A percentile compares a stretch with the other conserved stretches of the same genome.
phyloP scores from a whole-genome alignment of 768 basidiomycete genomes.

The Boletales sp. region DNA sequence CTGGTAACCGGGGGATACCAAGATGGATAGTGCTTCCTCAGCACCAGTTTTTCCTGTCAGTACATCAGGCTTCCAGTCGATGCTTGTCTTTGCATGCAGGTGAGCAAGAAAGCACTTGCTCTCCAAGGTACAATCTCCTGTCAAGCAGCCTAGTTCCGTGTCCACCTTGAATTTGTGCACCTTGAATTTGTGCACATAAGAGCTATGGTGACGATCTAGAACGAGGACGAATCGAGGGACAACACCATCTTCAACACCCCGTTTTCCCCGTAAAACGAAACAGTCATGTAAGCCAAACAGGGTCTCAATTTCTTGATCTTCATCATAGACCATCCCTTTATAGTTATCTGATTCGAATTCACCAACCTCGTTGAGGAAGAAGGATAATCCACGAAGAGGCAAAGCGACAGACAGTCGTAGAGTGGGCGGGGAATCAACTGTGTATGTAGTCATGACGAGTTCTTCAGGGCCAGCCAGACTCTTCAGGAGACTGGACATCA shows the following conservation, averaged over 20 bases:
- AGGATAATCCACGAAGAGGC: not conserved
- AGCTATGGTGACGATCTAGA: too few species aligned
- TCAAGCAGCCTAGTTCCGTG: not conserved
- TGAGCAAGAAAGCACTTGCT: not conserved
- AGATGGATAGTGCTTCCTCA: not conserved
- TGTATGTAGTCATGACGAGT: slow-evolving; percentile 10
- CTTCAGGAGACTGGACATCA: slow-evolving; percentile 12
- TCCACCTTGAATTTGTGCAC: not conserved
- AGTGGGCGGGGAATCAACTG: not conserved
- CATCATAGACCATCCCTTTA: not conserved
- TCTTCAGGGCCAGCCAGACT: slow-evolving; percentile 1
- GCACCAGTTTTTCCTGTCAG: not conserved
- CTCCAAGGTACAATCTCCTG: too few species aligned
- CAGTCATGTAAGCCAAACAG: not conserved
- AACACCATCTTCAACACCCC: not conserved
- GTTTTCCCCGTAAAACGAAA: not conserved
- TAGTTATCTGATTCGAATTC: not conserved
- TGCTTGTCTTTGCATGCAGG: not conserved
- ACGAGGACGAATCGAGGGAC: not conserved
- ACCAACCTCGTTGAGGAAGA: not conserved
- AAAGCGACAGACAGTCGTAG: not conserved
- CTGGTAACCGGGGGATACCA: not conserved
- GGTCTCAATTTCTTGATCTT: not conserved
- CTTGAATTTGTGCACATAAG: too few species aligned
- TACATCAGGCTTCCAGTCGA: not conserved